phyloP scores from a whole-genome alignment of 495 filamentous ascomycete species.

The Parmelia sp. region DNA sequence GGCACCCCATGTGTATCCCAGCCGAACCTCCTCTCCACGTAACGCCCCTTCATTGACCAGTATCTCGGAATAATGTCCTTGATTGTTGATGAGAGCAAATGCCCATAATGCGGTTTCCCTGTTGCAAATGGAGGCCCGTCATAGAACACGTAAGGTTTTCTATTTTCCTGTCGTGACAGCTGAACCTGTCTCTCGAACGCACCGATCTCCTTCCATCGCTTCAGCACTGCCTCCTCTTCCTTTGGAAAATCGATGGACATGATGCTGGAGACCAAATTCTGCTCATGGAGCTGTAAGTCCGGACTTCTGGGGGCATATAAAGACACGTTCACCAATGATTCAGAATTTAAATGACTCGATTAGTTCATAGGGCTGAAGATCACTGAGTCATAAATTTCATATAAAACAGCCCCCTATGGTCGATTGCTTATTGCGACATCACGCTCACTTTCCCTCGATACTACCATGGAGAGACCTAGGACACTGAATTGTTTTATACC shows the following conservation, averaged over 20 bases:
- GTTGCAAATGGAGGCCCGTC: slow-evolving; percentile 56
- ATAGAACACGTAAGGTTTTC: slow-evolving; percentile 75
- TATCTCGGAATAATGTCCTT: slow-evolving; percentile 96
- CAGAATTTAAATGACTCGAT: not conserved
- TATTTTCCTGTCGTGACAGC: slow-evolving; percentile 64
- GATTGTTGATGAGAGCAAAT: slow-evolving; percentile 91
- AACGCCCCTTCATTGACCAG: slow-evolving; percentile 94
- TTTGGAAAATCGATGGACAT: slow-evolving; percentile 92
- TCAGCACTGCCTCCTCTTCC: slow-evolving; percentile 76
- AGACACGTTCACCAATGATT: not conserved
- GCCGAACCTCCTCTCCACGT: slow-evolving; percentile 66
- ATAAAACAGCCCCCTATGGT: too few relatives aligned
- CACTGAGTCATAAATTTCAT: too few relatives aligned
- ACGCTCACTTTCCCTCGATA: too few relatives aligned
- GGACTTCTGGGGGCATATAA: not conserved
- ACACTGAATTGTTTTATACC: too few relatives aligned
- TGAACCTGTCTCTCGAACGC: slow-evolving; percentile 76
- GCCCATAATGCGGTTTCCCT: slow-evolving; percentile 90
- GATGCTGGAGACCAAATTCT: slow-evolving; percentile 13
- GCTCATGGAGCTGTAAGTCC: not conserved
- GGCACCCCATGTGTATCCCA: slow-evolving; percentile 96
- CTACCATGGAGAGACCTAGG: too few relatives aligned
- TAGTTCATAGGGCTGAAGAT: not conserved
- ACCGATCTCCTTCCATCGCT: slow-evolving; percentile 81
- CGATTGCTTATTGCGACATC: too few relatives aligned